Conservation (phyloP, 2,329 filamentous ascomycete genomes). For the Hypocrella siamensis region DNA sequence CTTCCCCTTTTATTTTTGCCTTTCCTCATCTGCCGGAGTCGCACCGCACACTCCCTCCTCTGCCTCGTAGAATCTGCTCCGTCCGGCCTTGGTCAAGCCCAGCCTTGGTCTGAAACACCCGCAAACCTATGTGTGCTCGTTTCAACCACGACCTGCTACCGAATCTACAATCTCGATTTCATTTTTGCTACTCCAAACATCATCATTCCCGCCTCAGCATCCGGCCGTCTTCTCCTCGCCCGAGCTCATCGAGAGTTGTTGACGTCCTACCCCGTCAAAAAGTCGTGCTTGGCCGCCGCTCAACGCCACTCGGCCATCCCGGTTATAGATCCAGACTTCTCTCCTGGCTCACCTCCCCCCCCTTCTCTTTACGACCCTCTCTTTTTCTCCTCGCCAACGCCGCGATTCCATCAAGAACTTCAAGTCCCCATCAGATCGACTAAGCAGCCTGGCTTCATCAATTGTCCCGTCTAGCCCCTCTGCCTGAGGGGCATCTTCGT, state of each 20-base stretch:
- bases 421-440: too few species aligned
- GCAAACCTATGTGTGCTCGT: slow-evolving; percentile 1
- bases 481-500: slow-evolving; percentile 4
- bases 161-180: not conserved
- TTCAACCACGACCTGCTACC: slow-evolving; percentile 2
- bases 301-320: not conserved
- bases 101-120: slow-evolving; percentile 11
- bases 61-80: slow-evolving; percentile 1
- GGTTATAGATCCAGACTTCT: slow-evolving; percentile 1
- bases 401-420: too few species aligned
- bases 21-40: slow-evolving; percentile 1
- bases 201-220: not conserved
- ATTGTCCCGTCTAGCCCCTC: slow-evolving; percentile 3
- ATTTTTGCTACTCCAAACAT: not conserved
- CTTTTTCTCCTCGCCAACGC: too few species aligned
- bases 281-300: too few species aligned
- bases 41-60: slow-evolving; percentile 2
- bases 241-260: too few species aligned
- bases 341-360: not conserved
- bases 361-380: not conserved
- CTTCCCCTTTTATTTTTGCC: too few species aligned
- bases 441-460: slow-evolving; percentile 3
- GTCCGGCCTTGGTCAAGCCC: slow-evolving; percentile 3
- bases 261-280: not conserved
- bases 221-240: not conserved